Base-by-base conservation (phyloP, 495 filamentous ascomycete genomes). In the Annulohypoxylon stygium region DNA sequence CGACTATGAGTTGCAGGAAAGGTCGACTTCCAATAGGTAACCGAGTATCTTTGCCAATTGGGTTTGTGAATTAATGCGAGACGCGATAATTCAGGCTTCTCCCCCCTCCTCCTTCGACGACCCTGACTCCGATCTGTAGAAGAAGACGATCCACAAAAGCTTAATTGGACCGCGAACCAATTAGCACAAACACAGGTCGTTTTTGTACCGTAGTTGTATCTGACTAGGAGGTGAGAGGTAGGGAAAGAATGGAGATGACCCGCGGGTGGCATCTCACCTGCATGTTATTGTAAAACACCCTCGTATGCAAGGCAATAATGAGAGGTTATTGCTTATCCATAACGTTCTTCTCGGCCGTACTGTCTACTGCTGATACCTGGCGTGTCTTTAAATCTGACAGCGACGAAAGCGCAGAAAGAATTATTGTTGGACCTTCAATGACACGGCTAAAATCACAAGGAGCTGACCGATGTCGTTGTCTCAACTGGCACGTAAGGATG, bases 81-180 rank as follows among this genome's bases (percentile, higher is more conserved):
- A 61, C 37, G 50, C 26, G 47, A 43, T 16, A 45, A 70, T 53
- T 65, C 43, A 37, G 43, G 14, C 34, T 33, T 58, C 33, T 65
- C 61, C 66, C 33, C 33, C 61, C 54, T 25, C 50, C 54, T 20
- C 36, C 55, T 48, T 61, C 45, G 57, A 68, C 53, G 53, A 66
- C 53, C 62, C 62, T 62, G 54, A 58, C 53, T 64, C 66, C 41
- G 73, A 73, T 73, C 60, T 67, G 61, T 30, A 54, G 5, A 54
- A n/a, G 7, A 69, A 37, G 57, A 54, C 69, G 71, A 69, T 75
- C 76, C 75, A 78, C 75, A 77, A 78, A 77, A 77, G 75, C 76
- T 78, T 78, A 77, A 73, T 75, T 76, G 43, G 71, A 76, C 76
- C 65, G 69, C 73, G 73, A 23, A 69, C 55, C 61, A 65, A 65